Base-by-base conservation (phyloP, 345 rosid species). In the Jatropha curcas region DNA sequence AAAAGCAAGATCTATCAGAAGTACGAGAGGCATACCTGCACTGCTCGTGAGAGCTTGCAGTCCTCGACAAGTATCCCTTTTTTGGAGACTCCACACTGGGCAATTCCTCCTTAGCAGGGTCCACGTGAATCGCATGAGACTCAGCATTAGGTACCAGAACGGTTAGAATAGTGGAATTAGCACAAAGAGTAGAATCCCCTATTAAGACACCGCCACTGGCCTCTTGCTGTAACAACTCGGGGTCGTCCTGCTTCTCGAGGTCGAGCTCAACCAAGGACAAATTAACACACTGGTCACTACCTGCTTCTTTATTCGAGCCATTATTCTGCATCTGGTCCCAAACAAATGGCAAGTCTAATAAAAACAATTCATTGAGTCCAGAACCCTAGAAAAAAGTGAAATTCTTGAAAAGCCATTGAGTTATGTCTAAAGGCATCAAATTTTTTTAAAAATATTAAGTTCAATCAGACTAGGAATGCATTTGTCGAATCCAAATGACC, bases 41-140 rank as follows among this genome's bases (percentile, higher is more conserved):
- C 78, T 93, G 90, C 22, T 90, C 94, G 28, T 88, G 88, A 81
- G 87, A 84, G 72, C 93, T 90, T 46, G 72, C 7, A 67, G 64
- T 81, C 65, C 93, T 81, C 11, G 90, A 86, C 79, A 90, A 74
- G 74, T 74, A 71, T 35, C 76, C 88, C 79, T 88, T 89, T 60
- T 73, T 82, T 6, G 88, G 87, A 35, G 90, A 77, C 51, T 45
- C 74, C 61, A 69, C 67, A 12, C 4, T 0, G 3, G 78, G 66
- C 55, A 71, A 50, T 63, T 82, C 88, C 33, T 78, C 85, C 34
- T 68, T 77, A 35, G 64, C 69, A 4, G 67, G 56, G 28, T 77
- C 73, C 55, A 73, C 51, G 43, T 65, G 81, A 55, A 58, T 39
- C 34, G 31, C 70, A 22, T 76, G 71, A 13, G 85, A 63, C 39